Base-by-base conservation (phyloP, 169 alveolate species). In the Miamiensis avidus region DNA sequence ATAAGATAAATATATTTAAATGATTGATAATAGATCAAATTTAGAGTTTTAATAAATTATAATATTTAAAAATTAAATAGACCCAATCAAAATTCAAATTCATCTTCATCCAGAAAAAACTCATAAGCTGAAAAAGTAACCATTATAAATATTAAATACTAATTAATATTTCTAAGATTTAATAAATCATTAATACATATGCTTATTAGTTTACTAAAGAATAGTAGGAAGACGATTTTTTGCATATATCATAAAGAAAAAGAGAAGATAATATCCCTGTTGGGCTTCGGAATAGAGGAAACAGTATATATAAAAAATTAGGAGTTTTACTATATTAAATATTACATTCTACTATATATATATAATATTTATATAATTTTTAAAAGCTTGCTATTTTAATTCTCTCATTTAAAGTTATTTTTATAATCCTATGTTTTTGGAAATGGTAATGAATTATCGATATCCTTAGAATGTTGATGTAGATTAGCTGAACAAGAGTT, bases 321-420 rank as follows among this genome's bases (percentile, higher is more conserved):
- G 4, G 4, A 25, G 11, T 75, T 20, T 29, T 27, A n/a, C 6
- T 29, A 29, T 75, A 75, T 29, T 29, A 4, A 75, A 1, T n/a
- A n/a, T 29, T 75, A 29, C 1, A 75, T 26, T 27, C 1, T n/a
- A 29, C 6, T 1, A 31, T 6, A 75, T 26, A 29, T 75, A 75
- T 34, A 32, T 0, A n/a, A 15, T 34, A 25, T 78, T 25, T 49
- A 34, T 34, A 32, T 34, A 34, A 25, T n/a, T 11, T 27, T n/a
- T 15, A n/a, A 49, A 65, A 79, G 84, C 84, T 4, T 79, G 84
- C 76, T 79, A 79, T 30, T 79, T 79, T 27, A 79, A 79, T 79
- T 79, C 84, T 29, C 76, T 79, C 0, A 79, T 79, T 49, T 29
- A 79, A 79, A 29, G 76, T 29, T 79, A 79, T 49, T 79, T 79